These are phyloP conservation scores for Suillus bovinus DNA, from an alignment of 768 basidiomycete species.

Conservation along the genomic window DNA sequence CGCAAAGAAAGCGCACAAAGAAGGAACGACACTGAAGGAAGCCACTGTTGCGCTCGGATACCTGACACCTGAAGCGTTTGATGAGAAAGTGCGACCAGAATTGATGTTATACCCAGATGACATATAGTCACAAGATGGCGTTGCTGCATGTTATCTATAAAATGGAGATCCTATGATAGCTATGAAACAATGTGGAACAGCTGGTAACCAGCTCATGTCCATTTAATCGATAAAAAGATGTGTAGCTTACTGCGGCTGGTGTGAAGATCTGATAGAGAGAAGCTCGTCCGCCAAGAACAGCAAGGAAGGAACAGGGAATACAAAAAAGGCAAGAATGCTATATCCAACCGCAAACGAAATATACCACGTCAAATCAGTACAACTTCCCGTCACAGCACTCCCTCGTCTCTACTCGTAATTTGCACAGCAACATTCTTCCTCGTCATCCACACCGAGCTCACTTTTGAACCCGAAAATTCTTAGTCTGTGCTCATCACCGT, in stretches of 20 bases:
- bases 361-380: constrained; percentile 27
- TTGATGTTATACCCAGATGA: constrained; percentile 82
- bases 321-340: constrained; percentile 33
- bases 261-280: background rate
- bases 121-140: constrained; percentile 16
- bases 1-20: constrained; percentile 99
- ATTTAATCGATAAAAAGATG: background rate
- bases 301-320: constrained; percentile 22
- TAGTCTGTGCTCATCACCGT: background rate
- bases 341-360: constrained; percentile 37
- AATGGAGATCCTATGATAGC: too few species aligned
- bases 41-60: constrained; percentile 88
- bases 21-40: constrained; percentile 95
- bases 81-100: constrained; percentile 90
- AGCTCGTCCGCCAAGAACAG: constrained; percentile 30
- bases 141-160: constrained; percentile 2
- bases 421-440: constrained; percentile 20
- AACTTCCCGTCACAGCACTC: constrained; percentile 34
- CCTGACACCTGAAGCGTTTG: constrained; percentile 89
- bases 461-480: background rate
- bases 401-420: constrained; percentile 19
- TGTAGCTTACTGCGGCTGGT: background rate
- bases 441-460: constrained; percentile 10
- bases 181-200: background rate
- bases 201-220: background rate